Evolutionary conservation across 352 stramenopile species (phyloP).

Genomic region (Peronosclerospora sorghi): DNA sequence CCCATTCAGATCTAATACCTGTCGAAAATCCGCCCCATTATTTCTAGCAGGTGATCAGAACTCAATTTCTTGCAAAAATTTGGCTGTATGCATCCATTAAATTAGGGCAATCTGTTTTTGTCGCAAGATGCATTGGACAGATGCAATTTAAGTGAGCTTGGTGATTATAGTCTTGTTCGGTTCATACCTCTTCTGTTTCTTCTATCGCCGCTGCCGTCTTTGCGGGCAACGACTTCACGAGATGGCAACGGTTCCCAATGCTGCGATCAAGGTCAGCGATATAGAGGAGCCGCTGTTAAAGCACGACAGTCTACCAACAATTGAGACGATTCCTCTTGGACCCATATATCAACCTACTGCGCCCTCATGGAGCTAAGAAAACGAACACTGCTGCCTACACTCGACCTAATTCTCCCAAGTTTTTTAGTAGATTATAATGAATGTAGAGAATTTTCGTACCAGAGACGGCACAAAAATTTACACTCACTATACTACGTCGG

Average conservation of each 20-base stretch:
- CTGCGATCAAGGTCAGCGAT: slow-evolving; percentile 33
- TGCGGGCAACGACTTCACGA: slow-evolving; percentile 4
- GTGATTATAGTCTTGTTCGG: slow-evolving; percentile 35
- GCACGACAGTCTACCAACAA: slow-evolving; percentile 26
- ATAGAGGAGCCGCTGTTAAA: slow-evolving; percentile 61
- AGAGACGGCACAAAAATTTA: not conserved
- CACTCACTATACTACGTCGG: not conserved
- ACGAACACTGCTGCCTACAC: too few relatives aligned
- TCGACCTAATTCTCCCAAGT: too few relatives aligned
- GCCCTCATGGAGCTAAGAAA: slow-evolving; percentile 35
- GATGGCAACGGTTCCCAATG: slow-evolving; percentile 13
- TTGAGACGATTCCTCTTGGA: slow-evolving; percentile 29
- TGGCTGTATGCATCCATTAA: too few relatives aligned
- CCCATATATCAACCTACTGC: slow-evolving; percentile 58
- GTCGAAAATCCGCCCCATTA: too few relatives aligned
- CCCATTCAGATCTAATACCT: too few relatives aligned
- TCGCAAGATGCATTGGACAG: slow-evolving; percentile 24
- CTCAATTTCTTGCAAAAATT: too few relatives aligned
- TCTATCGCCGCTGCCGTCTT: slow-evolving; percentile 28
- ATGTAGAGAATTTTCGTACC: not conserved
- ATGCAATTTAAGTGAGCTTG: slow-evolving; percentile 28
- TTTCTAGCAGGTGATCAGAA: too few relatives aligned
- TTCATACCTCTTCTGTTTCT: slow-evolving; percentile 42
- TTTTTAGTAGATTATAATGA: too few relatives aligned
- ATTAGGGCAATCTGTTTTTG: too few relatives aligned